Evolutionary conservation across 495 filamentous ascomycete genomes (phyloP).

Genomic region (Penicillium manginii): DNA sequence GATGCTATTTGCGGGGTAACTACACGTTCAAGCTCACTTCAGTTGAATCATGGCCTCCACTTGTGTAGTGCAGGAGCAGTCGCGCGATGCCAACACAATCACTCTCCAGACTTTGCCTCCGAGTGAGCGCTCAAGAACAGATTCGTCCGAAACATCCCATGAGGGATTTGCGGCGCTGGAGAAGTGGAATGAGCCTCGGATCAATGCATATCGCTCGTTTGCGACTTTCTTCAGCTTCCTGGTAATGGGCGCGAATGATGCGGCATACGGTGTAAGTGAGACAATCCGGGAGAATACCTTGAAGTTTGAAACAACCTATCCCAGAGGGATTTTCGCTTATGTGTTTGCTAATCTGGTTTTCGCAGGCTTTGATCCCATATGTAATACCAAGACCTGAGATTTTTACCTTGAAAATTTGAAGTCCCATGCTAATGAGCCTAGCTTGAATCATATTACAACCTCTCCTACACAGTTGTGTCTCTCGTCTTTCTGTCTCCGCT

Average conservation of each 20-base stretch:
- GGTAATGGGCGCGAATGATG: conserved; percentile 82
- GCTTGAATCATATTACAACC: conserved; percentile 62
- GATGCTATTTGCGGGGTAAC: neutral
- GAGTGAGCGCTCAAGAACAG: conserved; percentile 2
- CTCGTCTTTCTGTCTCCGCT: conserved; percentile 66
- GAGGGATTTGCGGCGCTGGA: conserved; percentile 24
- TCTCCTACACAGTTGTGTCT: conserved; percentile 63
- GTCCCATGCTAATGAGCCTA: conserved; percentile 26
- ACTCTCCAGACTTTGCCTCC: conserved; percentile 23
- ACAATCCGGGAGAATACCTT: too few species aligned
- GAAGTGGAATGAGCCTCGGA: conserved; percentile 70
- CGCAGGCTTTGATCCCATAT: conserved; percentile 66
- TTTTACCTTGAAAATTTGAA: neutral
- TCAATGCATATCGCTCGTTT: conserved; percentile 66
- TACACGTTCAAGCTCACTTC: neutral
- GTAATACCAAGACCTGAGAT: conserved; percentile 25
- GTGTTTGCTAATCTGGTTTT: neutral
- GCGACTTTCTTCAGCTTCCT: conserved; percentile 75
- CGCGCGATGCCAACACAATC: conserved; percentile 18
- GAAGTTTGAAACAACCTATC: too few species aligned
- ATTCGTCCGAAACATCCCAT: neutral
- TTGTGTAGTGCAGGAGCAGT: conserved; percentile 16
- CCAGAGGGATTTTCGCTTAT: neutral
- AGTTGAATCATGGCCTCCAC: conserved; percentile 18
- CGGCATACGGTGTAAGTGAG: conserved; percentile 70